Base-by-base conservation (phyloP, 2,329 filamentous ascomycete species). In the Hortaea sp. region DNA sequence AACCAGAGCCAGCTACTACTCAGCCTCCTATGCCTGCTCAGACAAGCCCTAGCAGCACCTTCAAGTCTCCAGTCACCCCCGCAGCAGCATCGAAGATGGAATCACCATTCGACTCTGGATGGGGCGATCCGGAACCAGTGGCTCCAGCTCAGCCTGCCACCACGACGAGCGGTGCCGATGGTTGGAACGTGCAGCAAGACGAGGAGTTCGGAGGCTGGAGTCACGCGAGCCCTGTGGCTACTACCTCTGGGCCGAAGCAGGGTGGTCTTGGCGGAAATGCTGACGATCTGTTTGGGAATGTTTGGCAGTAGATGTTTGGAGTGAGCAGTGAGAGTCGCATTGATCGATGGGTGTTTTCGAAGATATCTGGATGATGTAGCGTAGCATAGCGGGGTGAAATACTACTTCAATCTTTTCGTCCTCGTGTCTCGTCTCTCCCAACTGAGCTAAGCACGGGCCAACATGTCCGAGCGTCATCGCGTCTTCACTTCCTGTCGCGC, bases 131-230 rank as follows among this genome's bases (percentile, higher is more conserved):
- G 65, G 77, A 72, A 44, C 62, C 66, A 57, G 54, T 55, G 56
- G 82, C 54, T 11, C 48, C 51, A 29, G 52, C 54, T 2, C 46
- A 52, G 2, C 34, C 41, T 11, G 28, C 37, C 10, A 34, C 13
- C 7, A 40, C 11, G 29, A 12, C 30, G 11, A 45, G 45, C 27
- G 55, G 51, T 27, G 53, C 51, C 7, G 52, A 52, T 5, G 59
- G 59, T 1, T 59, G 59, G 44, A 53, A 84, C 58, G 85, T 95
- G 2, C 76, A 85, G 32, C 84, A 86, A 0, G 90, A 97, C 58
- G 90, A 97, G 66, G 90, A 97, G 62, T 97, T 95, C 69, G 90
- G 90, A 13, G 89, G 90, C 9, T 97, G 90, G 90, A 81, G 86
- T 41, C 94, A 87, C 61, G 79, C 81, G 39, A 72, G 68, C 34